Evolutionary conservation across 768 basidiomycete species (phyloP), one percentile per base, ranked within the genome.

Genomic region (Leucocoprinus leucothites): DNA sequence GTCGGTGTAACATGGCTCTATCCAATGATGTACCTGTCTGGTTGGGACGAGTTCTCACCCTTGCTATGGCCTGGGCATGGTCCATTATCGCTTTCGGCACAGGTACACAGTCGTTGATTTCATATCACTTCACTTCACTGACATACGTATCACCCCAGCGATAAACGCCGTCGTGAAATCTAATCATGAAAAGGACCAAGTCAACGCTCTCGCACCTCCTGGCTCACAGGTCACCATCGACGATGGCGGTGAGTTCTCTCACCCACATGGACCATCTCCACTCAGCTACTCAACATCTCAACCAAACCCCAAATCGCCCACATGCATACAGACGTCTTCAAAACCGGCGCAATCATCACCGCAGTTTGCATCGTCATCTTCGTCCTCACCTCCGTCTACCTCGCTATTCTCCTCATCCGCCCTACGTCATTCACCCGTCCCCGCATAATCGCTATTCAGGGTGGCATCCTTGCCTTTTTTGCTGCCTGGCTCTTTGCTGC

Each of bases 401-500:
- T 63, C 35, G 31, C 59, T 8, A n/a, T 57, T 9, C 58, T 63
- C 34, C 24, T 63, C 22, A 26, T 52, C 2, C 60, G 48, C 28
- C 56, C 58, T 4, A 51, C 59, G 11, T 63, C 63, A 2, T 53
- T 54, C 41, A 46, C 61, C 14, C 36, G 47, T 3, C 18, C 38
- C 16, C 54, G 51, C n/a, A 57, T 57, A n/a, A 67, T 74, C 44
- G 61, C 60, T 22, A 14, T 70, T 26, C 74, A 75, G 63, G 69
- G 59, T 51, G 63, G 54, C 51, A 22, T 70, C 14, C 67, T 81
- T 46, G 64, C 67, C 19, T 76, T 80, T 59, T 69, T 70, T 58
- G 61, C 70, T 34, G 41, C 71, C 22, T 80, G 75, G 74, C 65
- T 82, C 40, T 69, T 81, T 59, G 76, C 75, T 18, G 66, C 69